A percentile compares a stretch with the other conserved stretches of the same genome.
These are phyloP conservation scores for Albugo laibachii DNA, from an alignment of 352 stramenopile genomes.

Conservation along the genomic window DNA sequence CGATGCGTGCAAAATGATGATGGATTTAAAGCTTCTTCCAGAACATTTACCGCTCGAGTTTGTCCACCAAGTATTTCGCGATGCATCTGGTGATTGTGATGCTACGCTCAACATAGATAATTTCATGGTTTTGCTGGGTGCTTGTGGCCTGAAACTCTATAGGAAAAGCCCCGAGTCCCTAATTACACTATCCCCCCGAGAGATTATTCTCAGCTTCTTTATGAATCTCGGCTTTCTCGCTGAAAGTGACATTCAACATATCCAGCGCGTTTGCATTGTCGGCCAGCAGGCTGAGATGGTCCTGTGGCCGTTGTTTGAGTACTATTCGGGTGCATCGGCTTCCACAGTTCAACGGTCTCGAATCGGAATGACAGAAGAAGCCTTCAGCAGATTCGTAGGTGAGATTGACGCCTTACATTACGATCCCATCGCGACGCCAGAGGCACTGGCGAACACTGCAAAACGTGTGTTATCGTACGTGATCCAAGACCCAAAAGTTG, in stretches of 20 bases:
- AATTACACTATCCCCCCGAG: conserved; percentile 25
- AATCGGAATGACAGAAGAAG: conserved; percentile 22
- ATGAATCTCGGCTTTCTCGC: conserved; percentile 27
- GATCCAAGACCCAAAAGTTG: conserved; percentile 2
- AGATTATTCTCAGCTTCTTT: conserved; percentile 49
- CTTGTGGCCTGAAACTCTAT: conserved; percentile 39
- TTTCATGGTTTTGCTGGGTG: conserved; percentile 37
- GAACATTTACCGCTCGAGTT: conserved; percentile 25
- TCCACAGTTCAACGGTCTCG: conserved; percentile 10
- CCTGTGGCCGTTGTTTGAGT: conserved; percentile 64
- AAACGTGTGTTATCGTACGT: conserved; percentile 26
- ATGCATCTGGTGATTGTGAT: conserved; percentile 13
- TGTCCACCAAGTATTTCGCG: conserved; percentile 24
- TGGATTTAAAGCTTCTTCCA: conserved; percentile 24
- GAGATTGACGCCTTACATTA: conserved; percentile 18
- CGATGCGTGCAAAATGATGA: no score
- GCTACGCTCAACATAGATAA: conserved; percentile 18
- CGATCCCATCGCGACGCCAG: conserved; percentile 2
- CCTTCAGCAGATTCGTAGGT: conserved; percentile 40
- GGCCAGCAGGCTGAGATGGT: conserved; percentile 44
- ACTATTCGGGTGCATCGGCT: conserved; percentile 20
- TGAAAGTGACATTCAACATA: conserved; percentile 20
- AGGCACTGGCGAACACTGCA: conserved; percentile 7
- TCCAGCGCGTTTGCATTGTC: conserved; percentile 30
- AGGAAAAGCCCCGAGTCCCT: conserved; percentile 3